phyloP scores from a whole-genome alignment of 2,329 filamentous ascomycete species.

The Phyllosticta capitalensis region DNA sequence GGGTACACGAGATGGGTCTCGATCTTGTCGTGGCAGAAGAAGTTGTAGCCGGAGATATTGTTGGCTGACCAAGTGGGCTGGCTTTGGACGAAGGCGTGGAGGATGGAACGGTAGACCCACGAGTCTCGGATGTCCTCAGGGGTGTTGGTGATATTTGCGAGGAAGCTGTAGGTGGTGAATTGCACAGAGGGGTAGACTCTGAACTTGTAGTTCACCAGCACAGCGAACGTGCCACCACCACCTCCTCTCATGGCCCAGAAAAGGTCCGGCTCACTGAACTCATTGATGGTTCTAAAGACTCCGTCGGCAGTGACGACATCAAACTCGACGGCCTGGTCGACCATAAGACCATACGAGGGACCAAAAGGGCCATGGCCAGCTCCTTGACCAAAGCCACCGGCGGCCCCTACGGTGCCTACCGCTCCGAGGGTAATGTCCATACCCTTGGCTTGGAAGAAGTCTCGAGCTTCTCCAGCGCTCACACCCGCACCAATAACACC shows the following conservation, averaged over 20 bases:
- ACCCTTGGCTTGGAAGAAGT: not conserved
- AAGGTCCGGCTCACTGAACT: slow-evolving; percentile 26
- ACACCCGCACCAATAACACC: not conserved
- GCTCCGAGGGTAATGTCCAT: slow-evolving; percentile 1
- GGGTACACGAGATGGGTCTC: slow-evolving; percentile 25
- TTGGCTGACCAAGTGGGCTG: slow-evolving; percentile 21
- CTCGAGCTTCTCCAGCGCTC: not conserved
- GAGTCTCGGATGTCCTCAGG: slow-evolving; percentile 22
- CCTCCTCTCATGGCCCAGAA: slow-evolving; percentile 23
- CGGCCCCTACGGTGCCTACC: slow-evolving; percentile 26
- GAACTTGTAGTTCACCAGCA: slow-evolving; percentile 25
- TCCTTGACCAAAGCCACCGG: slow-evolving; percentile 34
- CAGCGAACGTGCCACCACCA: slow-evolving; percentile 23
- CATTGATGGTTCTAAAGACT: slow-evolving; percentile 23
- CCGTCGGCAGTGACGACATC: slow-evolving; percentile 31
- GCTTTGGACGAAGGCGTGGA: slow-evolving; percentile 23
- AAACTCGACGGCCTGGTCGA: slow-evolving; percentile 27
- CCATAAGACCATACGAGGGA: slow-evolving; percentile 27
- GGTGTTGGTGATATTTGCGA: slow-evolving; percentile 19
- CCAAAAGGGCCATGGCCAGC: slow-evolving; percentile 35
- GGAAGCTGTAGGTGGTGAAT: slow-evolving; percentile 28
- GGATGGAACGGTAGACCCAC: slow-evolving; percentile 22
- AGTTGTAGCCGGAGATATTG: slow-evolving; percentile 28
- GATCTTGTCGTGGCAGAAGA: slow-evolving; percentile 23
- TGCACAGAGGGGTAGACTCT: slow-evolving; percentile 24